These are phyloP conservation scores for Oemleria cerasiformis DNA, from an alignment of 306 rosid genomes.

Conservation along the genomic window DNA sequence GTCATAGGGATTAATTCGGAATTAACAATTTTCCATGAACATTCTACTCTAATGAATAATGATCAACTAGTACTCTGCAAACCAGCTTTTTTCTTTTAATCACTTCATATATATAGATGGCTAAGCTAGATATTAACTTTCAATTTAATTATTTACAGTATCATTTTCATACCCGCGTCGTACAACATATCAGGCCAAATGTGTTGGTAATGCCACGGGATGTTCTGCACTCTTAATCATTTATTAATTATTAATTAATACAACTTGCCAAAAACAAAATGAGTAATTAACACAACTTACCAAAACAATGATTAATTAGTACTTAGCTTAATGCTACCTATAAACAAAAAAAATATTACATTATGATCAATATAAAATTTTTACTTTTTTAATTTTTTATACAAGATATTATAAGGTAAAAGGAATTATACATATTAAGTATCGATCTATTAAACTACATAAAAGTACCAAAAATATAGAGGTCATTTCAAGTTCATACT, in stretches of 20 bases:
- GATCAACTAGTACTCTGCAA: not conserved
- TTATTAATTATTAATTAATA: not conserved
- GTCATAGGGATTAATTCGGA: not conserved
- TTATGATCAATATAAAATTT: too few species aligned
- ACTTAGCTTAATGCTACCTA: not conserved
- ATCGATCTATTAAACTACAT: too few species aligned
- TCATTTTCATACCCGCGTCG: not conserved
- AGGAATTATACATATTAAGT: too few species aligned
- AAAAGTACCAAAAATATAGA: too few species aligned
- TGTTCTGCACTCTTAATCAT: not conserved
- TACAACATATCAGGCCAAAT: not conserved
- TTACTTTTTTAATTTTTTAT: too few species aligned
- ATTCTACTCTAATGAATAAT: not conserved
- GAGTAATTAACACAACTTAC: not conserved
- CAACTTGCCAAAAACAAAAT: not conserved
- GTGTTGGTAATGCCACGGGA: not conserved
- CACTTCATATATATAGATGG: too few species aligned
- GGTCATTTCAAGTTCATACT: too few species aligned
- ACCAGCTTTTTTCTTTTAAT: too few species aligned
- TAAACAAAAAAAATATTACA: too few species aligned
- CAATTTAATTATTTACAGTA: too few species aligned
- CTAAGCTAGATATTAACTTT: too few species aligned
- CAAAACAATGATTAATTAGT: not conserved
- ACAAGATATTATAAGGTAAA: too few species aligned
- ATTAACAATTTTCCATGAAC: not conserved